Percentiles rank a stretch among this genome's conserved stretches.
Evolutionary conservation across 805 yeast genomes (phyloP).

Genomic region (Metschnikowia borealis): DNA sequence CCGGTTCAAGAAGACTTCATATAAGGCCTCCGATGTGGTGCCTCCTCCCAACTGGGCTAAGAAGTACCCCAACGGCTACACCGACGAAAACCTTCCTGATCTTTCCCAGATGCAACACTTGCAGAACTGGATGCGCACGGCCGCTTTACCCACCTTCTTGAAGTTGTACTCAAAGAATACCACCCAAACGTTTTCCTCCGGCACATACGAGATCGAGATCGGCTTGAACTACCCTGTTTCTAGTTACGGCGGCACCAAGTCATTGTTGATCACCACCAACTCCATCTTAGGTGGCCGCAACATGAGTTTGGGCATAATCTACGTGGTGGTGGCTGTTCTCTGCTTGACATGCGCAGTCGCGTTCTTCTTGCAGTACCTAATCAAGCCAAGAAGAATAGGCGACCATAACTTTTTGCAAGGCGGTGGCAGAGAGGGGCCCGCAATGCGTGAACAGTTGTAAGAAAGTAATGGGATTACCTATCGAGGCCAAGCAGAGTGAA

Average conservation of each 20-base stretch:
- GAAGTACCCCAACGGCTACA: slow-evolving; percentile 82
- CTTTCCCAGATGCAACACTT: slow-evolving; percentile 73
- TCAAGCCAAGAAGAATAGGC: slow-evolving; percentile 81
- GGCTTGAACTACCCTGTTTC: slow-evolving; percentile 79
- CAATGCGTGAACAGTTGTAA: slow-evolving; percentile 21
- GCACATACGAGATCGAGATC: slow-evolving; percentile 66
- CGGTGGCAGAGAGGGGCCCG: slow-evolving; percentile 15
- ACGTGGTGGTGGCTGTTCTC: slow-evolving; percentile 77
- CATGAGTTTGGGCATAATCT: slow-evolving; percentile 77
- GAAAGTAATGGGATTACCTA: background rate
- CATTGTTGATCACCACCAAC: slow-evolving; percentile 75
- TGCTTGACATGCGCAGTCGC: slow-evolving; percentile 66
- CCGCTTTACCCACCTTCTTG: slow-evolving; percentile 85
- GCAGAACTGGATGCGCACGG: slow-evolving; percentile 98
- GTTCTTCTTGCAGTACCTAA: slow-evolving; percentile 75
- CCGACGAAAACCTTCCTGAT: slow-evolving; percentile 74
- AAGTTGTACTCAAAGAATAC: slow-evolving; percentile 78
- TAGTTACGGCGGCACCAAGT: slow-evolving; percentile 84
- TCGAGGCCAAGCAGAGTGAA: no score
- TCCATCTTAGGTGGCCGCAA: slow-evolving; percentile 87
- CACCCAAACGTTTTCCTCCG: slow-evolving; percentile 49
- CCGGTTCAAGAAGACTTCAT: slow-evolving; percentile 69
- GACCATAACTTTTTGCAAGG: slow-evolving; percentile 60
- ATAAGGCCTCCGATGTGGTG: slow-evolving; percentile 64
- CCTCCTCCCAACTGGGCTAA: slow-evolving; percentile 94